Percentiles rank a stretch among this genome's conserved stretches.
phyloP scores from a whole-genome alignment of 306 rosid genomes.

The Castanea sativa region DNA sequence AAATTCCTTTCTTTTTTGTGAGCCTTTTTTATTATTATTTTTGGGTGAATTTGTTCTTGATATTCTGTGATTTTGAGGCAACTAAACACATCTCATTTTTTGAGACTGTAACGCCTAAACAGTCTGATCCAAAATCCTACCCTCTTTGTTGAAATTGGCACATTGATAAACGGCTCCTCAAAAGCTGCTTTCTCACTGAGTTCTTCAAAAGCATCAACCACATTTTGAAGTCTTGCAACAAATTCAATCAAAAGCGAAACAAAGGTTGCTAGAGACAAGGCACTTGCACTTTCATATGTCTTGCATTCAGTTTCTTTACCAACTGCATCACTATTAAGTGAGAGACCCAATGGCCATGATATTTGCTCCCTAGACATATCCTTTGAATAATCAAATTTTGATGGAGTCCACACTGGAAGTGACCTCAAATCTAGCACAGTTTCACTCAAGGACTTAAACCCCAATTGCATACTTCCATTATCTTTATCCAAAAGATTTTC shows the following conservation, averaged over 20 bases:
- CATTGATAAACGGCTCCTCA: conserved; percentile 42
- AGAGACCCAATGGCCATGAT: conserved; percentile 39
- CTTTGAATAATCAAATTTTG: conserved; percentile 8
- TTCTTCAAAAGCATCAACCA: conserved; percentile 61
- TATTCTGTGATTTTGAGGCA: not conserved
- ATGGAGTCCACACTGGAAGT: not conserved
- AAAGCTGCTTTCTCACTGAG: conserved; percentile 66
- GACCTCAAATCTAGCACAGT: conserved; percentile 26
- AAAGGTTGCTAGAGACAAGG: conserved; percentile 72
- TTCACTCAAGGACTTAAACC: conserved; percentile 39
- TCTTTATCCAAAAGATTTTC: conserved; percentile 30
- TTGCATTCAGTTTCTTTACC: conserved; percentile 38
- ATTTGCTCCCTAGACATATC: conserved; percentile 12
- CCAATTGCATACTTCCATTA: conserved; percentile 23
- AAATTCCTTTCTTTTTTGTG: no score
- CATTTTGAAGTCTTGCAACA: conserved; percentile 78
- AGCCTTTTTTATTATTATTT: no score
- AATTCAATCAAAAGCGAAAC: conserved; percentile 70
- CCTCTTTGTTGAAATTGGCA: conserved; percentile 14
- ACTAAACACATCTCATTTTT: not conserved
- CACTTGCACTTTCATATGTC: conserved; percentile 64
- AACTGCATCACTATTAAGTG: conserved; percentile 25
- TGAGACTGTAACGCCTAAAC: conserved; percentile 4
- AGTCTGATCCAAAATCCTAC: conserved; percentile 35
- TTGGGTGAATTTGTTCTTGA: no score